phyloP scores from a whole-genome alignment of 257 asterid species.

The Capsicum pubescens region DNA sequence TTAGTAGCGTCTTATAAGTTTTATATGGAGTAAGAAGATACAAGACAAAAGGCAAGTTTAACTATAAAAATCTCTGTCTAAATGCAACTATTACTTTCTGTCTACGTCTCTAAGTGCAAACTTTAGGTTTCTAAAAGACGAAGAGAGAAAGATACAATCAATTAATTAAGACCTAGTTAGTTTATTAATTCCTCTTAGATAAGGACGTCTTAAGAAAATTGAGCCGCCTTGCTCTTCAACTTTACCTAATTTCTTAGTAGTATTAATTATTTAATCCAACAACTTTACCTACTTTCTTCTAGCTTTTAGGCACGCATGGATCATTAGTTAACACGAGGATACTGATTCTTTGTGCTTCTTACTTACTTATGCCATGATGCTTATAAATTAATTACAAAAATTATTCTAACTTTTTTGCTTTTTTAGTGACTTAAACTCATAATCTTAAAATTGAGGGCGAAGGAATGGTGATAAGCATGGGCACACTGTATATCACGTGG shows the following conservation, averaged over 20 bases:
- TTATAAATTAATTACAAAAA: too few relatives aligned
- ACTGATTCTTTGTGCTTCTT: too few relatives aligned
- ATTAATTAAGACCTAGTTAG: conserved; percentile 37
- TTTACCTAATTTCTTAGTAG: not conserved
- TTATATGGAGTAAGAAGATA: not conserved
- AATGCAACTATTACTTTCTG: not conserved
- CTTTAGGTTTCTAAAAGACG: conserved; percentile 38
- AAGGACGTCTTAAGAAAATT: not conserved
- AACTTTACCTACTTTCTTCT: not conserved
- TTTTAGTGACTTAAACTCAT: too few relatives aligned
- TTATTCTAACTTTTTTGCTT: too few relatives aligned
- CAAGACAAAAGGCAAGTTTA: not conserved
- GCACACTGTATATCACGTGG: too few relatives aligned
- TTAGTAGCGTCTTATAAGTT: not conserved
- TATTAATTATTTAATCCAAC: not conserved
- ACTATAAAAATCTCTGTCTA: not conserved
- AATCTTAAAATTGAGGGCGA: too few relatives aligned
- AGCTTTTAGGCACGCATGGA: not conserved
- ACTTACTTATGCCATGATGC: too few relatives aligned
- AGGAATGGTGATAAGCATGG: too few relatives aligned
- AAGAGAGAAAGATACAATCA: conserved; percentile 49
- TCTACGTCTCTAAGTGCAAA: conserved; percentile 23
- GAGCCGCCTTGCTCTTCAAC: not conserved
- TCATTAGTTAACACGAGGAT: not conserved
- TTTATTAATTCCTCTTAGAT: conserved; percentile 34